Evolutionary conservation across 2,329 filamentous ascomycete species (phyloP), one percentile per base, ranked within the genome.

Genomic region (Sporothrix pallida): DNA sequence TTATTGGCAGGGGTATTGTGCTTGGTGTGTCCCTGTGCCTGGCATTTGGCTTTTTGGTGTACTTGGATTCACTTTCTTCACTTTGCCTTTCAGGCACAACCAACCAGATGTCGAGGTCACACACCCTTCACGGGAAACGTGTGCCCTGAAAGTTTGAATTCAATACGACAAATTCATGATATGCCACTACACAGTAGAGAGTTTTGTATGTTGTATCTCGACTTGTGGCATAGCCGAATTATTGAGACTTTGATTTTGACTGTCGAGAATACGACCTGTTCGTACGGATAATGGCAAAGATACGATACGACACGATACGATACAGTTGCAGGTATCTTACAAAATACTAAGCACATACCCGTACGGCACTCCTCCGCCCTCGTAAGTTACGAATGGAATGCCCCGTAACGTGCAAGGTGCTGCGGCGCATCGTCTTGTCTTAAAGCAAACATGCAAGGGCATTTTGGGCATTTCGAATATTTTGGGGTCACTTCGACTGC

Each of bases 141-240:
- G 17, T 62, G 42, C 26, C 54, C 70, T 56, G 60, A 37, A 10
- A 50, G 48, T 37, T 37, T 37, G 58, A 71, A 44, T 48, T 44
- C 69, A 13, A 62, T 71, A 5, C 54, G 31, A 37, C 56, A 23
- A 20, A 52, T 42, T 37, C 7, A 15, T 20, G 69, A 54, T 48
- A 62, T 71, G 54, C 42, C 20, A 12, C 69, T n/a, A n/a, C n/a
- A n/a, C n/a, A n/a, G n/a, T n/a, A 58, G 54, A 54, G 52, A 60
- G 52, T 71, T 20, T 54, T 70, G 20, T 10, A 13, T 56, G 5
- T 56, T 52, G 20, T 13, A 23, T 26, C 9, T 23, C 31, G 52
- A 23, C 31, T 37, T 62, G 58, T 58, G 56, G 23, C 56, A 58
- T 23, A 69, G 65, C 46, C 50, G 50, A 42, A 31, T 31, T 56